phyloP scores from a whole-genome alignment of 2,329 filamentous ascomycete species.

The Diaporthe aspalathi region DNA sequence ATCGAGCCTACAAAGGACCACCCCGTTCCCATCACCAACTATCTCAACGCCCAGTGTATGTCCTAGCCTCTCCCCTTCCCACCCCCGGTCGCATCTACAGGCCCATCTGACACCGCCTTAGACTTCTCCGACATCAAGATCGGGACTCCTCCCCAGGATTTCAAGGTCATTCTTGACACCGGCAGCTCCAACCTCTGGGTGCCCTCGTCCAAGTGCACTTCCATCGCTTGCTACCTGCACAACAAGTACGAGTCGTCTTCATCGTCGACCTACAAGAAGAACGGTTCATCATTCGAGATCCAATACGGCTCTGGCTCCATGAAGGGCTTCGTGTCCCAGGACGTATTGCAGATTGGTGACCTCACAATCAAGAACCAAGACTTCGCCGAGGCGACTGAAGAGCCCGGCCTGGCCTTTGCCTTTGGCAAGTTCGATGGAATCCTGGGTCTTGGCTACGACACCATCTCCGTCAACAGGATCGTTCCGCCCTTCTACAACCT shows the following conservation, averaged over 20 bases:
- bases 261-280: slow-evolving; percentile 93
- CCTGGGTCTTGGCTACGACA: slow-evolving; percentile 92
- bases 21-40: slow-evolving; percentile 92
- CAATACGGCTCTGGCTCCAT: slow-evolving; percentile 94
- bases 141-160: slow-evolving; percentile 90
- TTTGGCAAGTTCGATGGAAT: slow-evolving; percentile 99
- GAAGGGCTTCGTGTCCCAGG: slow-evolving; percentile 92
- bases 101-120: slow-evolving; percentile 50
- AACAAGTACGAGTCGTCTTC: slow-evolving; percentile 92
- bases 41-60: slow-evolving; percentile 98
- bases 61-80: slow-evolving; percentile 40
- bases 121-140: slow-evolving; percentile 98
- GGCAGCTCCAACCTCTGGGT: slow-evolving; percentile 99
- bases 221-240: slow-evolving; percentile 98
- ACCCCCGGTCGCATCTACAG: too few relatives aligned
- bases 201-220: slow-evolving; percentile 87
- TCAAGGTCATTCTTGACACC: slow-evolving; percentile 99
- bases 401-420: slow-evolving; percentile 96
- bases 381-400: slow-evolving; percentile 95
- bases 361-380: slow-evolving; percentile 88
- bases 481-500: slow-evolving; percentile 97
- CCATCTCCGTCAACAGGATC: slow-evolving; percentile 96
- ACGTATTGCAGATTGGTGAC: slow-evolving; percentile 88
- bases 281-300: slow-evolving; percentile 92
- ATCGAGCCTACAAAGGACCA: slow-evolving; percentile 62